Conservation (phyloP, 345 rosid genomes). For the Erucastrum elatum region DNA sequence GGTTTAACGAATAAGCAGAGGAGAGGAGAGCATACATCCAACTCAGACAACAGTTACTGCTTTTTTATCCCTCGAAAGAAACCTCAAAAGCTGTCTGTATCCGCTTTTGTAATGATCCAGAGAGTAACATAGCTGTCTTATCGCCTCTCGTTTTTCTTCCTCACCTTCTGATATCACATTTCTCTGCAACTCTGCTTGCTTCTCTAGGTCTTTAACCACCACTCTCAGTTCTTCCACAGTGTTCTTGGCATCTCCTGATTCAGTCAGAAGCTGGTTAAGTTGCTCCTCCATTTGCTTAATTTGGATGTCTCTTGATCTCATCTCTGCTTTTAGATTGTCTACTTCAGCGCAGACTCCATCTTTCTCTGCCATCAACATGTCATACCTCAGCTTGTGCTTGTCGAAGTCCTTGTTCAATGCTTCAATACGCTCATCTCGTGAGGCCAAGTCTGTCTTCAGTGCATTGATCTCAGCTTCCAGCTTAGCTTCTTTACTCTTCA, state of each 20-base stretch:
- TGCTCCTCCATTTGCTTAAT: slow-evolving; percentile 51
- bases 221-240: slow-evolving; percentile 42
- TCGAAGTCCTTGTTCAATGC: slow-evolving; percentile 47
- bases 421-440: background rate
- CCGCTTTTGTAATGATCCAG: slow-evolving; percentile 76
- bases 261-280: slow-evolving; percentile 42
- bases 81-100: slow-evolving; percentile 57
- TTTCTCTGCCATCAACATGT: slow-evolving; percentile 58
- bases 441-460: background rate
- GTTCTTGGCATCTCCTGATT: slow-evolving; percentile 41
- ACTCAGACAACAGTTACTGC: slow-evolving; percentile 39
- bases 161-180: slow-evolving; percentile 51
- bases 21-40: background rate
- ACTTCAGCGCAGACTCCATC: slow-evolving; percentile 48
- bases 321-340: slow-evolving; percentile 45
- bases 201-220: slow-evolving; percentile 51
- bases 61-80: slow-evolving; percentile 40
- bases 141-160: slow-evolving; percentile 82
- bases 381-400: slow-evolving; percentile 42
- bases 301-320: slow-evolving; percentile 45
- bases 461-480: slow-evolving; percentile 21
- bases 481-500: slow-evolving; percentile 34
- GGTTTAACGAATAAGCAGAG: background rate
- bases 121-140: slow-evolving; percentile 81
- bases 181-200: slow-evolving; percentile 54